These are phyloP conservation scores for Pyrenochaeta sp. DNA, from an alignment of 2,329 filamentous ascomycete genomes.

Conservation along the genomic window DNA sequence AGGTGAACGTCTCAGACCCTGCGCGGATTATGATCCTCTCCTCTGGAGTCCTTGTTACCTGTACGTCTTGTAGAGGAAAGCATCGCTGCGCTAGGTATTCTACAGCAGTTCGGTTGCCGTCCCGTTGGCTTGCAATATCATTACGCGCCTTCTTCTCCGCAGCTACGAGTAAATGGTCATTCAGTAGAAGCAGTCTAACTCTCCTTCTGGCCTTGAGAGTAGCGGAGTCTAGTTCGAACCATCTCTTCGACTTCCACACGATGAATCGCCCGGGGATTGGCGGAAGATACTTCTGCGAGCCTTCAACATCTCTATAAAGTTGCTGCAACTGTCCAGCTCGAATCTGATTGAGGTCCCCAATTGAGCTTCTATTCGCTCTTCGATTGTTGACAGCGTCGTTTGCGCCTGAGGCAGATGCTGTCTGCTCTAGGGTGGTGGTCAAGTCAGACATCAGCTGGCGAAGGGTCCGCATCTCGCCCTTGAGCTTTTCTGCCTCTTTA, in stretches of 20 bases:
- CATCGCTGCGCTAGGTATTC: conserved; percentile 94
- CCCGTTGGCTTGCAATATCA: conserved; percentile 65
- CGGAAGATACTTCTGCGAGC: conserved; percentile 95
- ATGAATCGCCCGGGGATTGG: conserved; percentile 92
- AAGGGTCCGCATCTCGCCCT: conserved; percentile 91
- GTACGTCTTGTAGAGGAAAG: conserved; percentile 91
- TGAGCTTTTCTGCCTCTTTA: conserved; percentile 97
- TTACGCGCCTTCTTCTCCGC: conserved; percentile 92
- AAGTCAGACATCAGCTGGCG: conserved; percentile 92
- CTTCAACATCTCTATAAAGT: conserved; percentile 96
- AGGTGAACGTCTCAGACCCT: conserved; percentile 91
- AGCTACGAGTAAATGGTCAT: conserved; percentile 92
- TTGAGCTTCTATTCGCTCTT: conserved; percentile 82
- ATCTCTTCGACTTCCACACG: conserved; percentile 87
- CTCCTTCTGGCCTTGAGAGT: conserved; percentile 93
- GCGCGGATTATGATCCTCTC: conserved; percentile 83
- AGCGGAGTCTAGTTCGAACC: conserved; percentile 96
- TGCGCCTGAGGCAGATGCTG: conserved; percentile 51
- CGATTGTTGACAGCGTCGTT: conserved; percentile 54
- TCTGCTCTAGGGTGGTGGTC: conserved; percentile 62
- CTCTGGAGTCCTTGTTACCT: conserved; percentile 80
- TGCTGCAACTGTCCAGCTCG: conserved; percentile 76
- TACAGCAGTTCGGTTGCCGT: conserved; percentile 49
- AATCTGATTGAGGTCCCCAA: conserved; percentile 75
- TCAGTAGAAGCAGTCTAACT: conserved; percentile 90